Base-by-base conservation (phyloP, 345 rosid genomes). In the Isatis tinctoria region DNA sequence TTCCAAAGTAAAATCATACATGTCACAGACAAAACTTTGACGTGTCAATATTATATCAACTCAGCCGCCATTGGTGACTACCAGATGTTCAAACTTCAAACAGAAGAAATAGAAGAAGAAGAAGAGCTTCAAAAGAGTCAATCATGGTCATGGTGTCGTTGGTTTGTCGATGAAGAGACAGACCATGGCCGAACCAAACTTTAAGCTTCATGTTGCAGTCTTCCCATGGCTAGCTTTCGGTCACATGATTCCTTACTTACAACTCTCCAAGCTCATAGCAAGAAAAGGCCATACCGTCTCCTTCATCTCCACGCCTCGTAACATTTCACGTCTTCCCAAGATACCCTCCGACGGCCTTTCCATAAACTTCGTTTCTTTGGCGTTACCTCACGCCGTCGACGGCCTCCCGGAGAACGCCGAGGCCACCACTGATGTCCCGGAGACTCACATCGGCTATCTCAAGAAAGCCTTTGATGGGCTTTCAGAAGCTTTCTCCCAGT, bases 191-290 rank as follows among this genome's bases (percentile, higher is more conserved):
- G 58, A 52, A 26, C 33, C 58, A 26, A 51, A 52, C 33, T 33
- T 11, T 6, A 52, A 52, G 33, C 58, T 52, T 52, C 58, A 24
- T 52, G 58, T 52, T 11, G 33, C 58, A 24, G 58, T 52, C 17
- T 52, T 52, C 58, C 58, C 58, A 52, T 52, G 58, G 58, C 32
- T 52, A 24, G 58, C 58, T 52, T 52, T 52, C 12, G 58, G 58
- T 13, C 58, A 26, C 33, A 52, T 52, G 58, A 26, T 52, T 26
- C 58, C 57, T 52, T 52, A 51, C 57, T 51, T 51, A 26, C 32
- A 52, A 11, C 58, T 52, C 58, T 52, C 58, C 13, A 24, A 52
- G 33, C 58, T 52, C 58, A 24, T 52, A 52, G 58, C 58, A 12
- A 52, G 33, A 11, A 52, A 26, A 26, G 33, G 58, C 33, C 58